phyloP scores from a whole-genome alignment of 2,329 filamentous ascomycete genomes.

The Colletotrichum lini region DNA sequence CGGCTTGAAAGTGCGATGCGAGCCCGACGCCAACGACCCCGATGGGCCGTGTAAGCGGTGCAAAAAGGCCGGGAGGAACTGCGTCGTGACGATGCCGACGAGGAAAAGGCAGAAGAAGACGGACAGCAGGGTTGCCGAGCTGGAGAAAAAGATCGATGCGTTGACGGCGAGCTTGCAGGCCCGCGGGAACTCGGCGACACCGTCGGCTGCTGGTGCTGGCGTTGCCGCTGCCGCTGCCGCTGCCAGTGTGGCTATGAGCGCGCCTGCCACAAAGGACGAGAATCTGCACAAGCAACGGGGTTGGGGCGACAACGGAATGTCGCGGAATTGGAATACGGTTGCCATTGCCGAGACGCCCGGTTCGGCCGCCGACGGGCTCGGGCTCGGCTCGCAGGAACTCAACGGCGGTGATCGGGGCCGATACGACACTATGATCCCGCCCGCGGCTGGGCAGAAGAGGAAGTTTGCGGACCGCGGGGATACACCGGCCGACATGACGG shows the following conservation, averaged over 20 bases:
- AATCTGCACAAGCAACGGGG: conserved; percentile 34
- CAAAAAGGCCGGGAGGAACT: conserved; percentile 82
- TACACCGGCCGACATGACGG: conserved; percentile 8
- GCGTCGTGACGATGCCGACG: conserved; percentile 81
- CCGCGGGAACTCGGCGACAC: conserved; percentile 45
- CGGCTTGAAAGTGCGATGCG: conserved; percentile 86
- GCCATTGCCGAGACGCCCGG: background rate
- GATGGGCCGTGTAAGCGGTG: conserved; percentile 82
- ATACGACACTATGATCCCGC: conserved; percentile 5
- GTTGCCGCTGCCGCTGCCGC: conserved; percentile 42
- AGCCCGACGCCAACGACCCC: conserved; percentile 75
- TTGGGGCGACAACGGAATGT: conserved; percentile 29
- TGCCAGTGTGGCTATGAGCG: background rate
- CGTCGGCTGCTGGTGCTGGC: conserved; percentile 44
- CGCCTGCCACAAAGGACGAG: conserved; percentile 2
- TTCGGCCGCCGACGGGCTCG: background rate
- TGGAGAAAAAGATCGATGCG: conserved; percentile 94
- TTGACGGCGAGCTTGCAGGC: conserved; percentile 85
- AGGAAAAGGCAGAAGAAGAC: conserved; percentile 93
- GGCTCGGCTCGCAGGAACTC: conserved; percentile 4
- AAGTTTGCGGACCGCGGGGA: conserved; percentile 48
- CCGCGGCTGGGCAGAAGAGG: conserved; percentile 48
- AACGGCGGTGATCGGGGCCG: conserved; percentile 26
- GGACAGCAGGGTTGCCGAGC: conserved; percentile 88
- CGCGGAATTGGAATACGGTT: conserved; percentile 18